phyloP scores from a whole-genome alignment of 768 basidiomycete species.

The Piloderma croceum region DNA sequence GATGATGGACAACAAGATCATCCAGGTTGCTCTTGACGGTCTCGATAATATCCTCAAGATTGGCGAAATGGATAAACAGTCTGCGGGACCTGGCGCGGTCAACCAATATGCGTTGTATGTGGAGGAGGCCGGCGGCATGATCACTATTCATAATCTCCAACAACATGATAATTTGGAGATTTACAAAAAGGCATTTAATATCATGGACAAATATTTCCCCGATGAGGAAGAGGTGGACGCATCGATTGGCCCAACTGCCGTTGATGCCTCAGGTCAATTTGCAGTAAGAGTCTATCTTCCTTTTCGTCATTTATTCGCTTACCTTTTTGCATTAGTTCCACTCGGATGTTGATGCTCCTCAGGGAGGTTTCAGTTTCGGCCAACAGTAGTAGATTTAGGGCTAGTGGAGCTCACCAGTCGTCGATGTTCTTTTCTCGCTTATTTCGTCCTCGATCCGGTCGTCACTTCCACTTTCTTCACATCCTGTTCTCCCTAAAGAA shows the following conservation, averaged over 20 bases:
- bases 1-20: conserved; percentile 99
- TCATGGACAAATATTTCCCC: conserved; percentile 97
- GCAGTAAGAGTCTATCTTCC: conserved; percentile 44
- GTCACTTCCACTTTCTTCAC: no score
- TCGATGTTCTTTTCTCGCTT: no score
- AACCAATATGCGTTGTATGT: conserved; percentile 94
- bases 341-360: conserved; percentile 79
- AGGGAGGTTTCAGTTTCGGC: conserved; percentile 95
- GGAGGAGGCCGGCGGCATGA: conserved; percentile 98
- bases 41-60: conserved; percentile 98
- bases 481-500: no score
- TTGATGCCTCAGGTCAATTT: conserved; percentile 69
- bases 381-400: conserved; percentile 50
- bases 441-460: no score
- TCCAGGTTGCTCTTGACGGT: conserved; percentile 95
- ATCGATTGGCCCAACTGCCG: conserved; percentile 68
- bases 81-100: conserved; percentile 70
- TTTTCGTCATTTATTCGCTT: conserved; percentile 6
- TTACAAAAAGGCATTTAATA: conserved; percentile 99
- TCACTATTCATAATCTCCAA: conserved; percentile 97
- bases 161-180: conserved; percentile 99
- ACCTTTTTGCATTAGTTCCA: conserved; percentile 54
- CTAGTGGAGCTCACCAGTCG: no score
- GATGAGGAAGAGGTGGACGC: conserved; percentile 93
- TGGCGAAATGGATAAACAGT: conserved; percentile 89